A percentile compares a stretch with the other conserved stretches of the same genome.
Conservation (phyloP, 768 basidiomycete species). For the Mrakia gelida region DNA sequence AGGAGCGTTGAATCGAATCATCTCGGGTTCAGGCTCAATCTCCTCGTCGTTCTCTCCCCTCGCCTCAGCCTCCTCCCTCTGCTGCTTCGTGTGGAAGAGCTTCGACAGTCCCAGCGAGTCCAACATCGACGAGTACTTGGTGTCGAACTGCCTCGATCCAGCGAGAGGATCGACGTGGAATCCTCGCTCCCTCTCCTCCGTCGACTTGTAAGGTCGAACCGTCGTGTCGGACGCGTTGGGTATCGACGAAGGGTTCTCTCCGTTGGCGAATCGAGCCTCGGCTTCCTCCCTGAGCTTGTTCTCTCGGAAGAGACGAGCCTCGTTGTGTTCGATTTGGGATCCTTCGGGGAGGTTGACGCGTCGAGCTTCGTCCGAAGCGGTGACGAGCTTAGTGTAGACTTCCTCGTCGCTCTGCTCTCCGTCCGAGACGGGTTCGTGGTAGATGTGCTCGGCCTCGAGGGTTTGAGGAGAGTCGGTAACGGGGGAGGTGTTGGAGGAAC, state of each 20-base stretch:
- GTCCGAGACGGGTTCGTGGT: constrained; percentile 88
- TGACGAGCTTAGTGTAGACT: constrained; percentile 47
- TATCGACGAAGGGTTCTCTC: background rate
- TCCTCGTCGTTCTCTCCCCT: constrained; percentile 47
- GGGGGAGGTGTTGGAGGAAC: constrained; percentile 48
- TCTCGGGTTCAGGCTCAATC: constrained; percentile 49
- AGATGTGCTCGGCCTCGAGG: constrained; percentile 43
- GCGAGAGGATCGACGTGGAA: constrained; percentile 76
- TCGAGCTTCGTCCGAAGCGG: constrained; percentile 75
- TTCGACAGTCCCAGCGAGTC: constrained; percentile 52
- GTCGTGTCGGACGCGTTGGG: background rate
- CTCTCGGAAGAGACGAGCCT: constrained; percentile 81
- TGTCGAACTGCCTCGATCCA: constrained; percentile 75
- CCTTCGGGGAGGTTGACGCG: constrained; percentile 66
- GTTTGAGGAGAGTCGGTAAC: constrained; percentile 40
- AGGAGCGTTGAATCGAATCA: constrained; percentile 62
- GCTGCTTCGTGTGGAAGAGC: constrained; percentile 42
- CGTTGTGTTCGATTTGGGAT: constrained; percentile 60
- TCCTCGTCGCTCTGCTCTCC: constrained; percentile 82
- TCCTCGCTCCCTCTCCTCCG: background rate
- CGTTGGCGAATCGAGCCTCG: constrained; percentile 13
- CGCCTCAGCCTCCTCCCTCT: constrained; percentile 46
- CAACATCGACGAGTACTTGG: constrained; percentile 61
- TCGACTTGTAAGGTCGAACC: background rate
- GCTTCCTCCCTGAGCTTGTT: constrained; percentile 42